These are phyloP conservation scores for Talaromyces sp. DNA, from an alignment of 2,329 filamentous ascomycete species.

Conservation along the genomic window DNA sequence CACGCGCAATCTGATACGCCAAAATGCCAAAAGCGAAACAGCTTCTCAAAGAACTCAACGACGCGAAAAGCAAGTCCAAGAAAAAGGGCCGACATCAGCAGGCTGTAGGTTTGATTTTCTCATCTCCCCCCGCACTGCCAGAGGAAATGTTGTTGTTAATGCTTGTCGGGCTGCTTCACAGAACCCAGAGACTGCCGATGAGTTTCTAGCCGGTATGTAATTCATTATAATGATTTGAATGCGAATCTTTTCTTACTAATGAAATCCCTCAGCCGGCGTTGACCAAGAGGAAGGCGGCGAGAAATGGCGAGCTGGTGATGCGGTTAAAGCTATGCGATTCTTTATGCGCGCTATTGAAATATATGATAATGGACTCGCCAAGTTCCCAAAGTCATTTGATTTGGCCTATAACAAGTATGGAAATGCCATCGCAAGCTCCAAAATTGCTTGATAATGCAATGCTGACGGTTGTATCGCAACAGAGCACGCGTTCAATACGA, in stretches of 20 bases:
- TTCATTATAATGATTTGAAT: too few species aligned
- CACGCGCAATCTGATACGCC: not conserved
- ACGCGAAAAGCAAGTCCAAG: slow-evolving; percentile 35
- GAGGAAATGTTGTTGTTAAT: not conserved
- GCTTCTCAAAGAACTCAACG: slow-evolving; percentile 39
- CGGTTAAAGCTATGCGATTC: slow-evolving; percentile 57
- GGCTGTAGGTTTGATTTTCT: slow-evolving; percentile 26
- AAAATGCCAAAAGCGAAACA: slow-evolving; percentile 38
- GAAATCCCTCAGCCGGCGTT: slow-evolving; percentile 52
- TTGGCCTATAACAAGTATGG: slow-evolving; percentile 69
- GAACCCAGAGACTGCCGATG: slow-evolving; percentile 58
- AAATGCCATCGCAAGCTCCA: not conserved
- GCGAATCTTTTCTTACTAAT: not conserved
- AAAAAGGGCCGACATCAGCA: slow-evolving; percentile 23
- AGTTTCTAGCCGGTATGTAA: slow-evolving; percentile 56
- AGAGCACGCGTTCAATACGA: slow-evolving; percentile 66
- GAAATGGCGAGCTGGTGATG: slow-evolving; percentile 69
- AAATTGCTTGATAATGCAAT: not conserved
- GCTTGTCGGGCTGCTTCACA: slow-evolving; percentile 24
- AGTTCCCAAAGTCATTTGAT: slow-evolving; percentile 60
- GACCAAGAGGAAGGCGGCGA: slow-evolving; percentile 66
- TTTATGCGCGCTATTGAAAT: slow-evolving; percentile 59
- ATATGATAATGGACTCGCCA: slow-evolving; percentile 59
- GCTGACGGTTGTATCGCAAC: slow-evolving; percentile 1
- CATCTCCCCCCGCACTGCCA: not conserved